Base-by-base conservation (phyloP, 148 eudicot genomes). In the Dysphania ambrosioides region DNA sequence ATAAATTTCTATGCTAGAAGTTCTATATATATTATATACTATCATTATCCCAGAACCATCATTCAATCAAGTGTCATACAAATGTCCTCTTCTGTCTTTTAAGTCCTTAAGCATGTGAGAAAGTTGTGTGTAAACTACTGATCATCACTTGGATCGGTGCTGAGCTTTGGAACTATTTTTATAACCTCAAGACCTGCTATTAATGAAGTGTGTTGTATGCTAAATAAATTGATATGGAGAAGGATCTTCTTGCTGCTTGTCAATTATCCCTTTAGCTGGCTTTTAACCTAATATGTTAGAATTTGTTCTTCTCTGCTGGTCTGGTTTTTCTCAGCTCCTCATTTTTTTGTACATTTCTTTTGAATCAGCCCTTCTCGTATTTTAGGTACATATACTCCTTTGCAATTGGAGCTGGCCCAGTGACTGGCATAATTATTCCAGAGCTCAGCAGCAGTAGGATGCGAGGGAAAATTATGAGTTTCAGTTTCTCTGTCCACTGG, bases 361-460 rank as follows among this genome's bases (percentile, higher is more conserved):
- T 51, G 40, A 41, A 42, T 10, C 31, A 38, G 29, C 57, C 56
- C 23, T 26, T 35, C 31, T 72, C 10, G 30, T 71, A 16, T 31
- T 80, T 9, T 77, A 89, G 91, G 85, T 88, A 84, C 76, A 87
- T 88, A 63, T 85, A 82, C 66, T 72, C 81, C 63, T 91, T 87
- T 85, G 91, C 97, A 29, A 32, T 87, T 75, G 93, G 97, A 85
- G 97, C 93, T 75, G 97, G 97, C 12, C 93, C 97, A 71, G 93
- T 87, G 53, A 91, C 97, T 63, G 97, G 91, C 57, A 78, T 91
- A 53, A 75, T 91, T 36, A 91, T 91, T 78, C 97, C 93, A 55
- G 97, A 91, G 84, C 87, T 91, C 53, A 89, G 97, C 83, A 82
- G 93, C 85, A 86, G 79, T 83, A 86, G 90, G 62, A 83, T 87